phyloP scores from a whole-genome alignment of 306 rosid species.

The Phaseolus lunatus region DNA sequence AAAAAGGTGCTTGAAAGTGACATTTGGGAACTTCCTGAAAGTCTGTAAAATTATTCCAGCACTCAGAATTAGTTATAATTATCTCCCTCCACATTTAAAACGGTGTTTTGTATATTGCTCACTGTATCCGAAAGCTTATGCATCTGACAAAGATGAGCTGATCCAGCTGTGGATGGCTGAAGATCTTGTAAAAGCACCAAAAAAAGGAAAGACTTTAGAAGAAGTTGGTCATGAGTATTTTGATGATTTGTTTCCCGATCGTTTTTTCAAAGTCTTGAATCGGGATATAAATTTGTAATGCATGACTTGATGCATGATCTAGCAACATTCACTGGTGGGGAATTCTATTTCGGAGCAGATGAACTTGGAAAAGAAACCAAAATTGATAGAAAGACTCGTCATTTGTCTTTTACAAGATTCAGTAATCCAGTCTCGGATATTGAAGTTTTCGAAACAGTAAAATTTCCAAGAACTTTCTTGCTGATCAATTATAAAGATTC shows the following conservation, averaged over 20 bases:
- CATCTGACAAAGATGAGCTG: background rate
- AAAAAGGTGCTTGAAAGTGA: background rate
- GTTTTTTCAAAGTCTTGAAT: background rate
- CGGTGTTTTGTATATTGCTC: slow-evolving; percentile 2
- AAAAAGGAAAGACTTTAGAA: background rate
- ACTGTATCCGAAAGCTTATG: background rate
- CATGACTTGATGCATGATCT: background rate
- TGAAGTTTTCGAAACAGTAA: background rate
- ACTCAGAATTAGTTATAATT: background rate
- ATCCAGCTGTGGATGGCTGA: background rate
- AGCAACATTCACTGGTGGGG: too few species aligned
- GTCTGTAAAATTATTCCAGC: background rate
- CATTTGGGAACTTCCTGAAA: background rate
- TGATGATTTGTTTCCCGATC: background rate
- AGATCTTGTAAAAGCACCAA: background rate
- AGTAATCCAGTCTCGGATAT: background rate
- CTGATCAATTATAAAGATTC: background rate
- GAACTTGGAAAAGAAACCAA: background rate
- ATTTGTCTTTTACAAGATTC: background rate
- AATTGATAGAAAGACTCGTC: background rate
- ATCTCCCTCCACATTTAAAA: background rate
- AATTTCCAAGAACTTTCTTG: background rate
- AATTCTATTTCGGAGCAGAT: too few species aligned
- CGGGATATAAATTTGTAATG: background rate
- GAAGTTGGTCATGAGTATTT: background rate